Percentiles rank a stretch among this genome's conserved stretches.
Conservation (phyloP, 2,329 filamentous ascomycete genomes). For the Microsporum canis region DNA sequence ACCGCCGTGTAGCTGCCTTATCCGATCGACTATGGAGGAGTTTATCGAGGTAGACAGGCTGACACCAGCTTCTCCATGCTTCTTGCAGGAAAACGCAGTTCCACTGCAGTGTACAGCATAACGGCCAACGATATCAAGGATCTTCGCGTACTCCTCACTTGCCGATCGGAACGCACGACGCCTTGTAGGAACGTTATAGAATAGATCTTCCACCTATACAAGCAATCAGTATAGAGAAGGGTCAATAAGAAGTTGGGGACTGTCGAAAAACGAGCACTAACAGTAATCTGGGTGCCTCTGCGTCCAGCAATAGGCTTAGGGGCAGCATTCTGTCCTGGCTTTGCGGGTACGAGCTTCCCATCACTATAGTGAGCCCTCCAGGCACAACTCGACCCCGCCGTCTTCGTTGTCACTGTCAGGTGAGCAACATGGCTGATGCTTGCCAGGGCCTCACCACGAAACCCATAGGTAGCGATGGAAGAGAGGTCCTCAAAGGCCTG, state of each 20-base stretch:
- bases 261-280: slow-evolving; percentile 19
- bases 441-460: slow-evolving; percentile 86
- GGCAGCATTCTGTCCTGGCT: slow-evolving; percentile 75
- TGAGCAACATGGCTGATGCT: slow-evolving; percentile 99
- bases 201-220: slow-evolving; percentile 70
- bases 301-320: slow-evolving; percentile 81
- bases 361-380: slow-evolving; percentile 83
- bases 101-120: slow-evolving; percentile 85
- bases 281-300: slow-evolving; percentile 84
- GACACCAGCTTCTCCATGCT: slow-evolving; percentile 75
- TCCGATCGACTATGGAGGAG: slow-evolving; percentile 65
- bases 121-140: slow-evolving; percentile 83
- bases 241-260: neutral
- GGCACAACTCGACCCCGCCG: slow-evolving; percentile 72
- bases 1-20: slow-evolving; percentile 79
- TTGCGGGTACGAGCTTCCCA: slow-evolving; percentile 68
- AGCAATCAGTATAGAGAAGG: neutral
- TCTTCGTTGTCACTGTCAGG: slow-evolving; percentile 87
- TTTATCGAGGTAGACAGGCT: slow-evolving; percentile 67
- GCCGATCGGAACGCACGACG: slow-evolving; percentile 80
- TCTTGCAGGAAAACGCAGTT: slow-evolving; percentile 96
- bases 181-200: slow-evolving; percentile 88
- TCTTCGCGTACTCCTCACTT: slow-evolving; percentile 95
- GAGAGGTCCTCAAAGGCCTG: slow-evolving; percentile 85
- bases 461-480: slow-evolving; percentile 91